Evolutionary conservation across 345 rosid species (phyloP).

Genomic region (Hypericum perforatum): DNA sequence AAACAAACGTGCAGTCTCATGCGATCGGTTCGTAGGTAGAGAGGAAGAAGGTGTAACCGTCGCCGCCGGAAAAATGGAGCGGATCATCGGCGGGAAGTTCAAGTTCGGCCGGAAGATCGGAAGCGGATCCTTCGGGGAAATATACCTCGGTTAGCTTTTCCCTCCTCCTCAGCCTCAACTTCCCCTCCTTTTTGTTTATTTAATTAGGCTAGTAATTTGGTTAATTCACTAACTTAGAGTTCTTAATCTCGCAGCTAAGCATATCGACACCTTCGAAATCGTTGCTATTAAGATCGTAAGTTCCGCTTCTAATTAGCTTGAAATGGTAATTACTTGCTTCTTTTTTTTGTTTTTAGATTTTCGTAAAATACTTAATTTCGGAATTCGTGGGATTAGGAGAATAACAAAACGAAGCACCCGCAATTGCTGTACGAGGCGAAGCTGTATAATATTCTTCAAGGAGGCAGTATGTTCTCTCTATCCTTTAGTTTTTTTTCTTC

Average conservation of each 20-base stretch:
- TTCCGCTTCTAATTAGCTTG: constrained; percentile 8
- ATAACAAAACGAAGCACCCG: constrained; percentile 73
- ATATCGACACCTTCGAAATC: constrained; percentile 78
- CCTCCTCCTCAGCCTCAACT: not conserved
- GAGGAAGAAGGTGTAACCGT: too few relatives aligned
- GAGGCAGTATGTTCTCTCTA: constrained; percentile 57
- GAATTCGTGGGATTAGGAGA: constrained; percentile 43
- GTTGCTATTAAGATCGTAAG: constrained; percentile 94
- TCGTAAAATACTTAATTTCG: not conserved
- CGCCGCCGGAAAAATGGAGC: constrained; percentile 31
- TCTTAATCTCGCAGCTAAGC: constrained; percentile 51
- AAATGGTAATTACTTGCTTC: not conserved
- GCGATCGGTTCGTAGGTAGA: too few relatives aligned
- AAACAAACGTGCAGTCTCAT: too few relatives aligned
- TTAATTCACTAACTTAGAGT: not conserved
- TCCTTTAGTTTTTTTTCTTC: not conserved
- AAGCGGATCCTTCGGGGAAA: constrained; percentile 94
- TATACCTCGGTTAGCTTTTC: constrained; percentile 58
- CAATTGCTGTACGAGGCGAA: constrained; percentile 90
- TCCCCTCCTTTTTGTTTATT: not conserved
- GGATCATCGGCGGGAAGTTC: constrained; percentile 78
- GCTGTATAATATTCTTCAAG: constrained; percentile 68
- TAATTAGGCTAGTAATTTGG: too few relatives aligned
- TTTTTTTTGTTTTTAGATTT: not conserved
- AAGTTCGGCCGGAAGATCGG: constrained; percentile 94